These are phyloP conservation scores for Maudiozyma bulderi DNA, from an alignment of 805 yeast genomes.

Conservation along the genomic window DNA sequence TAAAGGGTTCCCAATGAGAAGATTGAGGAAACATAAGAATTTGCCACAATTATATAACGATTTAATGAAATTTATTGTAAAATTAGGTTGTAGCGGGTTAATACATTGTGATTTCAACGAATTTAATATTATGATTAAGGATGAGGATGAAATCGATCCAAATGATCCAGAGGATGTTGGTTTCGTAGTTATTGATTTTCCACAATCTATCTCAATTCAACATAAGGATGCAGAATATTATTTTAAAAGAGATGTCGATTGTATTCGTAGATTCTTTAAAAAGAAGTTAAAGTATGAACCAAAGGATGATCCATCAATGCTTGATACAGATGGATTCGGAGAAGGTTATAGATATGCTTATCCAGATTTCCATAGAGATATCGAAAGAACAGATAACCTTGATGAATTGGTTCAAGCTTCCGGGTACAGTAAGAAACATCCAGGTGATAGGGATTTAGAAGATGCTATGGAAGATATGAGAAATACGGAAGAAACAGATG, in stretches of 20 bases:
- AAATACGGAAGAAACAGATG: constrained; percentile 29
- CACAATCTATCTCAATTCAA: constrained; percentile 91
- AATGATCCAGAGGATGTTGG: constrained; percentile 45
- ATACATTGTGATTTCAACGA: constrained; percentile 98
- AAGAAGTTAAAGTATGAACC: constrained; percentile 72
- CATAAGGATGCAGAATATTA: constrained; percentile 83
- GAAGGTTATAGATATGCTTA: constrained; percentile 68
- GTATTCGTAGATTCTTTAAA: constrained; percentile 75
- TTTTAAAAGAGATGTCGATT: constrained; percentile 87
- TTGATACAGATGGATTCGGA: constrained; percentile 72
- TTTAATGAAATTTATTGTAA: constrained; percentile 78
- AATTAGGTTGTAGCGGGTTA: constrained; percentile 76
- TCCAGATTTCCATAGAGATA: constrained; percentile 74
- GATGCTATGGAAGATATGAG: constrained; percentile 64
- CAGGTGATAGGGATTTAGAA: constrained; percentile 56
- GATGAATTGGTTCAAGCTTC: constrained; percentile 90
- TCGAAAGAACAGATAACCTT: constrained; percentile 53
- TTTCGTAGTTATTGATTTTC: constrained; percentile 92
- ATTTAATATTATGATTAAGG: constrained; percentile 80
- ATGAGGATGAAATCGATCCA: constrained; percentile 38
- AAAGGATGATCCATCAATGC: constrained; percentile 53
- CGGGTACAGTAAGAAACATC: constrained; percentile 57
- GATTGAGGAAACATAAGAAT: constrained; percentile 56
- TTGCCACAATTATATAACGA: constrained; percentile 69
- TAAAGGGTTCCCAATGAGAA: constrained; percentile 84